phyloP scores from a whole-genome alignment of 73 alveolate genomes.

The Stentor coeruleus region DNA sequence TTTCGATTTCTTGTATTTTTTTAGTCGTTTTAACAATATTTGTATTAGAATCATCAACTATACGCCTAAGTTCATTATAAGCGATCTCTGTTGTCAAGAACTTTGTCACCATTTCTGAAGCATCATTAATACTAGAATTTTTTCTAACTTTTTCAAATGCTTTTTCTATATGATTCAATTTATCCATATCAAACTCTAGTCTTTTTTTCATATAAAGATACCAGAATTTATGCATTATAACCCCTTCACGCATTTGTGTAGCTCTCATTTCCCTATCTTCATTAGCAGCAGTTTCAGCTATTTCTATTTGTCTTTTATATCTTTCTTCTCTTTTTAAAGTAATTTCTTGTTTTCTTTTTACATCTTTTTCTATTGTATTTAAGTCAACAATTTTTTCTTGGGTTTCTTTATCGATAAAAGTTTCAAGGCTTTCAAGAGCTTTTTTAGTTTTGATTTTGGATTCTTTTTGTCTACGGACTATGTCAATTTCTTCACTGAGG shows the following conservation, averaged over 20 bases:
- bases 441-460: constrained; percentile 43
- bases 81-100: constrained; percentile 62
- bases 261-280: constrained; percentile 67
- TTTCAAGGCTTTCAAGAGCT: constrained; percentile 44
- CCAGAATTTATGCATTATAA: constrained; percentile 57
- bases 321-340: constrained; percentile 57
- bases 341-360: constrained; percentile 57
- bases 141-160: constrained; percentile 64
- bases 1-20: constrained; percentile 36
- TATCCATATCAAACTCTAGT: constrained; percentile 61
- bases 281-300: constrained; percentile 79
- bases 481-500: constrained; percentile 41
- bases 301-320: constrained; percentile 53
- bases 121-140: constrained; percentile 58
- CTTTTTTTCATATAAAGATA: constrained; percentile 44
- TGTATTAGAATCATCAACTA: constrained; percentile 52
- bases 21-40: constrained; percentile 43
- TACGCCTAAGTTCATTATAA: constrained; percentile 48
- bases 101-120: constrained; percentile 55
- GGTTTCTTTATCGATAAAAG: constrained; percentile 44
- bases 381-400: constrained; percentile 53
- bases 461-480: constrained; percentile 43
- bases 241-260: constrained; percentile 54
- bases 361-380: constrained; percentile 43
- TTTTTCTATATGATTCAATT: constrained; percentile 48